Conservation (phyloP, 2,329 filamentous ascomycete genomes). For the Mycosphaerelloides madeirae region DNA sequence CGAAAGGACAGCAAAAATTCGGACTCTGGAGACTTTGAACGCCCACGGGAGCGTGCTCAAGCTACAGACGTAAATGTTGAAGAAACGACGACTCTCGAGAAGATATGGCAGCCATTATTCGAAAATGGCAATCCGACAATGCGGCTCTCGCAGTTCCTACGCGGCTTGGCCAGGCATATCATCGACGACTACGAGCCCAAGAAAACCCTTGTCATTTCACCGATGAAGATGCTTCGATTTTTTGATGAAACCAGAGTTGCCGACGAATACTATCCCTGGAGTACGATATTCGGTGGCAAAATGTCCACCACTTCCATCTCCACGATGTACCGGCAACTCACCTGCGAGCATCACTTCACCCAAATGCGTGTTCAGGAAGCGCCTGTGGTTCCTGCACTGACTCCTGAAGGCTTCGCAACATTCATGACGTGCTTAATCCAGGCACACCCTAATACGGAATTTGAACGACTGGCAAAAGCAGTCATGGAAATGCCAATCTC, state of each 20-base stretch:
- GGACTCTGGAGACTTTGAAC: conserved; percentile 8
- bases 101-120: conserved; percentile 73
- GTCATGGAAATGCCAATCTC: conserved; percentile 67
- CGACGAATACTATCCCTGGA: conserved; percentile 64
- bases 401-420: conserved; percentile 43
- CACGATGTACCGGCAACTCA: conserved; percentile 44
- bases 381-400: conserved; percentile 43
- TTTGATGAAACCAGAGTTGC: conserved; percentile 63
- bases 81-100: conserved; percentile 59
- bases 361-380: conserved; percentile 39
- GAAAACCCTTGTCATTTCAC: conserved; percentile 66
- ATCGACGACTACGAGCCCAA: conserved; percentile 66
- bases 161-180: conserved; percentile 68
- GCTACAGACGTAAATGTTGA: conserved; percentile 9
- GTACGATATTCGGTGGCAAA: conserved; percentile 42
- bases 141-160: conserved; percentile 65
- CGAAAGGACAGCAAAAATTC: conserved; percentile 16
- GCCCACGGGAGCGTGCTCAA: conserved; percentile 6
- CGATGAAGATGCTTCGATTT: conserved; percentile 68
- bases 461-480: conserved; percentile 62
- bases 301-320: conserved; percentile 39
- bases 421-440: conserved; percentile 71
- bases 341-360: conserved; percentile 47
- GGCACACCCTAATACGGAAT: conserved; percentile 72
- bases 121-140: conserved; percentile 62